phyloP scores from a whole-genome alignment of 352 stramenopile species.

The Pythium myriotylum region DNA sequence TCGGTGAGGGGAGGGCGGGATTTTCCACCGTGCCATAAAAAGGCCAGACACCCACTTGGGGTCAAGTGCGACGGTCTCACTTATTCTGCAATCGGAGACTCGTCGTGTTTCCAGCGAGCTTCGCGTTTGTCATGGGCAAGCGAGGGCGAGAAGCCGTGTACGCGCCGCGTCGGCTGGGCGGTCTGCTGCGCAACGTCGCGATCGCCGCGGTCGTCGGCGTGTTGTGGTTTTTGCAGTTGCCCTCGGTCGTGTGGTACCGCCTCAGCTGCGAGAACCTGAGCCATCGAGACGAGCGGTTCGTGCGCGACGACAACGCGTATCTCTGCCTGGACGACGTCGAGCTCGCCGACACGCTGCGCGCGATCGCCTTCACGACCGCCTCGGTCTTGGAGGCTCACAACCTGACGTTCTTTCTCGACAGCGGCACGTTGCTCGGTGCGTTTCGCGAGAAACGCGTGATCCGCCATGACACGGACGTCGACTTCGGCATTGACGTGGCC shows the following conservation, averaged over 20 bases:
- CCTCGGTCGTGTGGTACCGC: neutral
- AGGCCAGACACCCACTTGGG: too few relatives aligned
- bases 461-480: slow-evolving; percentile 28
- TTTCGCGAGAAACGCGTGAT: slow-evolving; percentile 30
- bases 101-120: too few relatives aligned
- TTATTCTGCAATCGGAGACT: too few relatives aligned
- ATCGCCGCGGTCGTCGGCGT: too few relatives aligned
- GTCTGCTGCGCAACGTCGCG: too few relatives aligned
- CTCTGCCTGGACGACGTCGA: slow-evolving; percentile 13
- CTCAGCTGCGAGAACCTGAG: slow-evolving; percentile 17
- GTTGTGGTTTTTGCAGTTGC: neutral
- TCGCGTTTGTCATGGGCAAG: too few relatives aligned
- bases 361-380: slow-evolving; percentile 21
- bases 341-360: slow-evolving; percentile 21
- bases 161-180: too few relatives aligned
- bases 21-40: too few relatives aligned
- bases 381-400: slow-evolving; percentile 17
- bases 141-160: too few relatives aligned
- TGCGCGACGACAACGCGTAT: slow-evolving; percentile 7
- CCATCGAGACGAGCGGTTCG: slow-evolving; percentile 12
- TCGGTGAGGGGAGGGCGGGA: too few relatives aligned
- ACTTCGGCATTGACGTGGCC: slow-evolving; percentile 25
- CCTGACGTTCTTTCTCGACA: slow-evolving; percentile 15
- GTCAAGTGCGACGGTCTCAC: too few relatives aligned
- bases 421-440: slow-evolving; percentile 28